Conservation (phyloP, 2,329 filamentous ascomycete species). For the Aspergillus latus region DNA sequence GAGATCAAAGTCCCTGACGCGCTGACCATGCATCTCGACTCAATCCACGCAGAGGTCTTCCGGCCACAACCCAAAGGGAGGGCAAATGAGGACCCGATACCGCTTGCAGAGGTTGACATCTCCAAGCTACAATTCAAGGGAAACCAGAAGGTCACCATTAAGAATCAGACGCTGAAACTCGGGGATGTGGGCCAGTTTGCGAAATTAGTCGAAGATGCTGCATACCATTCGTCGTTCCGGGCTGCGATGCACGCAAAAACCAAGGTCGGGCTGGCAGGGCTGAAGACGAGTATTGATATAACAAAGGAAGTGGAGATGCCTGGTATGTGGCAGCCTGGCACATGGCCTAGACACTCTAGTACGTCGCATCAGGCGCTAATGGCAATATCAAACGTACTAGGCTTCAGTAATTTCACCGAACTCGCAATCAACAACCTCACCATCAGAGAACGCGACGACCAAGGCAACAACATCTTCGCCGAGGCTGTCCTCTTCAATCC, state of each 20-base stretch:
- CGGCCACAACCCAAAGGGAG: not conserved
- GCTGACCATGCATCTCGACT: not conserved
- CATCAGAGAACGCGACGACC: conserved; percentile 1
- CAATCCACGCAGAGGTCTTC: conserved; percentile 8
- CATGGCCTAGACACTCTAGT: conserved; percentile 1
- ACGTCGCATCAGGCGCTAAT: not conserved
- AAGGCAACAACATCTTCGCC: conserved; percentile 7
- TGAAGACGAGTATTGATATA: conserved; percentile 3
- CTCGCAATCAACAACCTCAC: conserved; percentile 7
- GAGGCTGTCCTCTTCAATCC: conserved; percentile 9
- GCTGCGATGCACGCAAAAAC: conserved; percentile 8
- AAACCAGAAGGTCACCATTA: conserved; percentile 1
- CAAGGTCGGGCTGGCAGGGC: not conserved
- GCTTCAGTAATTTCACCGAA: conserved; percentile 10
- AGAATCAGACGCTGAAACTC: conserved; percentile 5
- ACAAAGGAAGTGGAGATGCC: conserved; percentile 6
- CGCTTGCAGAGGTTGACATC: conserved; percentile 7
- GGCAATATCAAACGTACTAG: not conserved
- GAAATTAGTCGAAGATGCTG: conserved; percentile 4
- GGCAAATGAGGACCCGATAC: not conserved
- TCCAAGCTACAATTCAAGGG: not conserved
- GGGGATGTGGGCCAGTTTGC: conserved; percentile 8
- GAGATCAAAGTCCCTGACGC: conserved; percentile 9
- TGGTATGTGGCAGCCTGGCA: not conserved
- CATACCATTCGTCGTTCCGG: conserved; percentile 6